phyloP scores from a whole-genome alignment of 352 stramenopile species.

The Globisporangium cystogenes region DNA sequence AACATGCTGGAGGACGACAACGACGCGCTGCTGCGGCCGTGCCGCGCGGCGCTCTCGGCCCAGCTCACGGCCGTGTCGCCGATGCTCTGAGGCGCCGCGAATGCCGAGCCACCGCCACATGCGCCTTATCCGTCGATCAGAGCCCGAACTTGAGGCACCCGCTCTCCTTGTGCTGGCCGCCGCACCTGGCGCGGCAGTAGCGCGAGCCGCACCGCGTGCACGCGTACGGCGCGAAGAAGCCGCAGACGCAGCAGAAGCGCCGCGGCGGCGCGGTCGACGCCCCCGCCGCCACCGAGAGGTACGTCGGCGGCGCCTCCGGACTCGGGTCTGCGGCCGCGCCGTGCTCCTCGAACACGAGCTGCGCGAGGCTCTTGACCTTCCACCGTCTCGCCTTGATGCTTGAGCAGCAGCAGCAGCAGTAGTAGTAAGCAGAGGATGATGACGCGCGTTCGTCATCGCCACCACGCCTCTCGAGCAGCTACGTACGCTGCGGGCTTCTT shows the following conservation, averaged over 20 bases:
- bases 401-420: neutral
- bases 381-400: conserved; percentile 30
- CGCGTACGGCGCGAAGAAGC: conserved; percentile 73
- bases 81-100: neutral
- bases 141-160: conserved; percentile 88
- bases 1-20: conserved; percentile 55
- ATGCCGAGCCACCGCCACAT: neutral
- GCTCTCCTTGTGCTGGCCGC: conserved; percentile 87
- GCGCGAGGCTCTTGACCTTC: conserved; percentile 87
- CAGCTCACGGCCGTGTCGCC: conserved; percentile 2
- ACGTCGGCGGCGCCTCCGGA: conserved; percentile 35
- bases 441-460: neutral
- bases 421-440: neutral
- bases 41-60: conserved; percentile 11
- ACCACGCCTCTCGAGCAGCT: too few relatives aligned
- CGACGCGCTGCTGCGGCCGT: conserved; percentile 30
- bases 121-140: conserved; percentile 5
- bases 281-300: conserved; percentile 61
- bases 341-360: conserved; percentile 85
- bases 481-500: conserved; percentile 7
- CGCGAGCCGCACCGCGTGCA: conserved; percentile 74
- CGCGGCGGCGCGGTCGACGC: conserved; percentile 55
- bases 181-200: conserved; percentile 81
- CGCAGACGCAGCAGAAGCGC: conserved; percentile 85
- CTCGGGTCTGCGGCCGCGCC: conserved; percentile 1